A percentile compares a stretch with the other conserved stretches of the same genome.
Evolutionary conservation across 2,329 filamentous ascomycete species (phyloP).

Genomic region (Aotearoamyces nothofagi): DNA sequence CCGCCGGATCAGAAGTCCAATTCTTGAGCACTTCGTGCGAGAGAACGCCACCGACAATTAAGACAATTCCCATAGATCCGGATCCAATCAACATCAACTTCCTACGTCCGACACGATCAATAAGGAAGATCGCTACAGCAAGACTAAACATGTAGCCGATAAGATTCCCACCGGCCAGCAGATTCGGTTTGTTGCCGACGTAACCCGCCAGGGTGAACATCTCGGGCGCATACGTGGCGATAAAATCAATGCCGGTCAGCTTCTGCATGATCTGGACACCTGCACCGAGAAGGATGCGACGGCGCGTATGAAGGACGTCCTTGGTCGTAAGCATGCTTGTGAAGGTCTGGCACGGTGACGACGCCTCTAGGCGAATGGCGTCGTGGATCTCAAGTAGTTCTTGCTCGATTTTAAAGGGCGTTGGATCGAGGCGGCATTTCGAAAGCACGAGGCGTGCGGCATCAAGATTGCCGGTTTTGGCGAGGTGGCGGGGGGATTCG

Average conservation of each 20-base stretch:
- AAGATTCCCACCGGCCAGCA: constrained; percentile 51
- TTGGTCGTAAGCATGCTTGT: background rate
- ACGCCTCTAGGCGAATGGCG: constrained; percentile 50
- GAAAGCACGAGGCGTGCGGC: constrained; percentile 11
- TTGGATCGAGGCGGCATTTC: constrained; percentile 23
- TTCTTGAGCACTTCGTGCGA: constrained; percentile 5
- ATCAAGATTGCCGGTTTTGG: background rate
- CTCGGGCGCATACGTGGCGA: background rate
- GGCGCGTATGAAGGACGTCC: background rate
- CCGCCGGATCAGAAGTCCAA: background rate
- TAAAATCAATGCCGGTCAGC: constrained; percentile 40
- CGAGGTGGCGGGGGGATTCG: constrained; percentile 22
- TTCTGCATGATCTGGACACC: constrained; percentile 50
- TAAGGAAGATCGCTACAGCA: constrained; percentile 48
- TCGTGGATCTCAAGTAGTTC: constrained; percentile 35
- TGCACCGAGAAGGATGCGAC: constrained; percentile 33
- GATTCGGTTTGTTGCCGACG: constrained; percentile 46
- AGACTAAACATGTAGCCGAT: constrained; percentile 48
- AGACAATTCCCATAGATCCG: constrained; percentile 10
- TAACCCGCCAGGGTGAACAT: constrained; percentile 34
- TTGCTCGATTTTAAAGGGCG: constrained; percentile 28
- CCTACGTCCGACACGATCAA: constrained; percentile 50
- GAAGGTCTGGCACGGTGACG: no score
- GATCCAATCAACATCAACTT: constrained; percentile 15
- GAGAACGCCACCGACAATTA: constrained; percentile 11